A percentile compares a stretch with the other conserved stretches of the same genome.
Conservation (phyloP, 192 early-diverging fungal species). For the Rhizophlyctis rosea region DNA sequence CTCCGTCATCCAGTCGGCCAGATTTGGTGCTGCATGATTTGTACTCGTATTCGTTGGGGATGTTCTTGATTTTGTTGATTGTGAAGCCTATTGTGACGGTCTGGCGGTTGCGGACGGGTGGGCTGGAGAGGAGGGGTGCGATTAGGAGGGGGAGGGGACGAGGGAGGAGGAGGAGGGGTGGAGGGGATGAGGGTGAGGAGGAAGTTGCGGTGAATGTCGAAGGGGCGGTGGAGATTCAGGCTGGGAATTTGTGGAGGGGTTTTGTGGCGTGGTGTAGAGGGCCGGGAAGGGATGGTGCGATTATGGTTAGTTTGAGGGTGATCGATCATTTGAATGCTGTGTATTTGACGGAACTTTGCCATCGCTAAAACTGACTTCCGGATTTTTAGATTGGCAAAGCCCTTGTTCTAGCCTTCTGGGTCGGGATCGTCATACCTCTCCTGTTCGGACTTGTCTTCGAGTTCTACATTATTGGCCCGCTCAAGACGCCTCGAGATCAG, state of each 20-base stretch:
- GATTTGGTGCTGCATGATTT: slow-evolving; percentile 72
- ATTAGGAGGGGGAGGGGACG: background rate
- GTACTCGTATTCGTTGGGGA: slow-evolving; percentile 69
- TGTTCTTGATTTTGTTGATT: slow-evolving; percentile 46
- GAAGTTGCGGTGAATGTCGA: background rate
- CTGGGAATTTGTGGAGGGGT: too few relatives aligned
- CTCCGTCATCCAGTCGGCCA: slow-evolving; percentile 19
- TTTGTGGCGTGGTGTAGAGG: too few relatives aligned
- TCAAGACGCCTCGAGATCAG: slow-evolving; percentile 34
- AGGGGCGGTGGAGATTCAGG: too few relatives aligned
- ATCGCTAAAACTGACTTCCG: background rate
- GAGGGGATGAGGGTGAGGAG: background rate
- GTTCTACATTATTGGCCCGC: slow-evolving; percentile 66
- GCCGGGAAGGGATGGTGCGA: too few relatives aligned
- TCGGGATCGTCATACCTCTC: slow-evolving; percentile 69
- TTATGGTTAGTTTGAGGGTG: too few relatives aligned
- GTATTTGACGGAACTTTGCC: background rate
- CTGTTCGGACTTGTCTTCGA: slow-evolving; percentile 68
- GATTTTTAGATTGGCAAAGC: too few relatives aligned
- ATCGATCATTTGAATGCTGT: background rate
- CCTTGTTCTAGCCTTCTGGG: slow-evolving; percentile 45
- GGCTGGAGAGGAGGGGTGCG: background rate
- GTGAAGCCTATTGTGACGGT: background rate
- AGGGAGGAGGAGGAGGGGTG: too few relatives aligned
- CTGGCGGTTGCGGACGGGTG: background rate